Evolutionary conservation across 495 filamentous ascomycete species (phyloP).

Genomic region (Penicillium arizonense): DNA sequence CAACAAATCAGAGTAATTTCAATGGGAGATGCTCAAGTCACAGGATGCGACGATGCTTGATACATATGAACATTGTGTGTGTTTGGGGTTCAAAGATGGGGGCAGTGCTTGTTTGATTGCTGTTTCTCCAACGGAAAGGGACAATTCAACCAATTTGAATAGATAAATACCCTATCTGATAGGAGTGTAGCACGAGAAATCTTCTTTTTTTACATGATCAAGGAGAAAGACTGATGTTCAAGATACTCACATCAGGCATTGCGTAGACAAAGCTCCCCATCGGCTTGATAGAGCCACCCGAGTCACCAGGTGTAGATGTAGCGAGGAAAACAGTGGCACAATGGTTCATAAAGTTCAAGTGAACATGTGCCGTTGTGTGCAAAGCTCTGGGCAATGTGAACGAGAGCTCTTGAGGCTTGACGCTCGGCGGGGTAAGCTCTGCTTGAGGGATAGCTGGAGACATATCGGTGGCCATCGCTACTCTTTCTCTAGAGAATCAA

Average conservation of each 20-base stretch:
- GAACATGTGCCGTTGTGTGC: slow-evolving; percentile 77
- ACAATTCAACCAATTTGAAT: too few relatives aligned
- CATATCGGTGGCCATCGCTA: slow-evolving; percentile 10
- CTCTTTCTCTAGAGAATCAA: background rate
- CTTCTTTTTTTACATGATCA: background rate
- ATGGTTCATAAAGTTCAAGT: slow-evolving; percentile 65
- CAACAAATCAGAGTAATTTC: background rate
- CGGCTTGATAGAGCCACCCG: slow-evolving; percentile 34
- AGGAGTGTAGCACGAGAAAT: too few relatives aligned
- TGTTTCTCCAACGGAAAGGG: too few relatives aligned
- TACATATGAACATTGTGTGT: too few relatives aligned
- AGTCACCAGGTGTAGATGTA: slow-evolving; percentile 62
- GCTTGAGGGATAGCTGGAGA: slow-evolving; percentile 12
- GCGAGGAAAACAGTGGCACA: slow-evolving; percentile 75
- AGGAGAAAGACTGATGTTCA: background rate
- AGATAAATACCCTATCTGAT: too few relatives aligned
- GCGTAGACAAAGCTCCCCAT: slow-evolving; percentile 84
- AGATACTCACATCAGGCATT: slow-evolving; percentile 72
- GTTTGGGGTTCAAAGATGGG: too few relatives aligned
- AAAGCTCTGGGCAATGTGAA: slow-evolving; percentile 73
- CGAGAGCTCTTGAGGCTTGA: slow-evolving; percentile 62
- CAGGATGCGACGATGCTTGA: too few relatives aligned
- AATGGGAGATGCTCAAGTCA: background rate
- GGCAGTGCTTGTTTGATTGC: too few relatives aligned
- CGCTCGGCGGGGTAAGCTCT: slow-evolving; percentile 23